Evolutionary conservation across 148 eudicot species (phyloP).

Genomic region (Spergularia marina): DNA sequence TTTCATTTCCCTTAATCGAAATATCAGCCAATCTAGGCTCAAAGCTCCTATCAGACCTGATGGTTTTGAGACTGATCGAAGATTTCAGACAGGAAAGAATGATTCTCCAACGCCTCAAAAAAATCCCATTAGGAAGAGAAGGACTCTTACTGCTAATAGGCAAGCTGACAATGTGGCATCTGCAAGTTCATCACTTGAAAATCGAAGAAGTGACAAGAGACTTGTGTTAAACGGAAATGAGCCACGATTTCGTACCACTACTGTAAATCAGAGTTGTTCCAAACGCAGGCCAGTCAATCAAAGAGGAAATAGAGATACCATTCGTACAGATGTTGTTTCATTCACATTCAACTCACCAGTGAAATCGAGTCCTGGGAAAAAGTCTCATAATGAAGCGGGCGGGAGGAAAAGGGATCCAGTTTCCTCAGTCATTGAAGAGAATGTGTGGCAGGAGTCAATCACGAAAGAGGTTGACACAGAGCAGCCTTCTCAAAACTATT

Average conservation of each 20-base stretch:
- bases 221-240: constrained; percentile 25
- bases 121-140: constrained; percentile 49
- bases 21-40: constrained; percentile 26
- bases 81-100: constrained; percentile 32
- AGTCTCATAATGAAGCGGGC: constrained; percentile 22
- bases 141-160: constrained; percentile 39
- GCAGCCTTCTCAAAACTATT: constrained; percentile 31
- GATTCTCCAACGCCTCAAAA: constrained; percentile 33
- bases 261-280: constrained; percentile 25
- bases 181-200: constrained; percentile 26
- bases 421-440: constrained; percentile 11
- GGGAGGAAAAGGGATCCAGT: constrained; percentile 28
- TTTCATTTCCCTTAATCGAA: constrained; percentile 44
- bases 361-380: constrained; percentile 33
- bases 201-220: constrained; percentile 33
- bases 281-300: constrained; percentile 26
- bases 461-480: constrained; percentile 28
- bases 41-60: constrained; percentile 42
- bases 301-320: constrained; percentile 32
- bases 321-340: constrained; percentile 34
- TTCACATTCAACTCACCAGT: constrained; percentile 52
- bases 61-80: constrained; percentile 36
- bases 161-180: constrained; percentile 37
- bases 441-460: constrained; percentile 16
- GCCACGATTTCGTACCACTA: constrained; percentile 18